phyloP scores from a whole-genome alignment of 1,284 basidiomycete genomes.

The Boletus albobrunnescens region DNA sequence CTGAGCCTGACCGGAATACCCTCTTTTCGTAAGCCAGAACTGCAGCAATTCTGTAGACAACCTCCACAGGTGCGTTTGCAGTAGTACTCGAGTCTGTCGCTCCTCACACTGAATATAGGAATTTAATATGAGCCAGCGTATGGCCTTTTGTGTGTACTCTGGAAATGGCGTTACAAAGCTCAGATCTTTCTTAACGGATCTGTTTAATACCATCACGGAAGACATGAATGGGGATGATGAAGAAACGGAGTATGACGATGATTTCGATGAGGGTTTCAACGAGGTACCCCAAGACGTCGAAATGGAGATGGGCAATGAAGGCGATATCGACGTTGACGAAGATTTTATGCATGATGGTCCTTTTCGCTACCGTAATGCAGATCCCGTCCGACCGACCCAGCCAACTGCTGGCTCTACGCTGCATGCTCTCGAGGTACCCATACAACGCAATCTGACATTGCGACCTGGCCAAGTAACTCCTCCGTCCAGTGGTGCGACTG shows the following conservation, averaged over 20 bases:
- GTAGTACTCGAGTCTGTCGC: neutral
- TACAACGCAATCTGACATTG: slow-evolving; percentile 31
- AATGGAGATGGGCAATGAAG: slow-evolving; percentile 45
- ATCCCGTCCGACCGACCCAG: slow-evolving; percentile 29
- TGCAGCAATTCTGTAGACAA: slow-evolving; percentile 87
- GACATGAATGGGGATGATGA: slow-evolving; percentile 59
- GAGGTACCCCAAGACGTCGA: slow-evolving; percentile 53
- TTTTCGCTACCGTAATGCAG: slow-evolving; percentile 25
- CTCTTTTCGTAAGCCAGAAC: slow-evolving; percentile 80
- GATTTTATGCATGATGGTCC: slow-evolving; percentile 32
- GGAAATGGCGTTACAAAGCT: slow-evolving; percentile 87
- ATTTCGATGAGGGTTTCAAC: slow-evolving; percentile 49
- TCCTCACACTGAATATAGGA: slow-evolving; percentile 50
- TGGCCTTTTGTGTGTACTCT: slow-evolving; percentile 97
- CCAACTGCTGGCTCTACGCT: slow-evolving; percentile 21
- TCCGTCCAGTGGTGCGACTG: slow-evolving; percentile 5
- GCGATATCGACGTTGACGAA: slow-evolving; percentile 40
- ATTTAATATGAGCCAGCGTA: slow-evolving; percentile 87
- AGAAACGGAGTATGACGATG: slow-evolving; percentile 72
- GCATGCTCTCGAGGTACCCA: slow-evolving; percentile 28
- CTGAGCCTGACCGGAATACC: slow-evolving; percentile 95
- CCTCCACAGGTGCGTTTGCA: slow-evolving; percentile 71
- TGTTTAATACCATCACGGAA: slow-evolving; percentile 70
- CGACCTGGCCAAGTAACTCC: slow-evolving; percentile 21
- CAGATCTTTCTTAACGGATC: slow-evolving; percentile 70